Percentiles rank a stretch among this genome's conserved stretches.
These are phyloP conservation scores for Microcyclospora pomicola DNA, from an alignment of 2,329 filamentous ascomycete species.

Conservation along the genomic window DNA sequence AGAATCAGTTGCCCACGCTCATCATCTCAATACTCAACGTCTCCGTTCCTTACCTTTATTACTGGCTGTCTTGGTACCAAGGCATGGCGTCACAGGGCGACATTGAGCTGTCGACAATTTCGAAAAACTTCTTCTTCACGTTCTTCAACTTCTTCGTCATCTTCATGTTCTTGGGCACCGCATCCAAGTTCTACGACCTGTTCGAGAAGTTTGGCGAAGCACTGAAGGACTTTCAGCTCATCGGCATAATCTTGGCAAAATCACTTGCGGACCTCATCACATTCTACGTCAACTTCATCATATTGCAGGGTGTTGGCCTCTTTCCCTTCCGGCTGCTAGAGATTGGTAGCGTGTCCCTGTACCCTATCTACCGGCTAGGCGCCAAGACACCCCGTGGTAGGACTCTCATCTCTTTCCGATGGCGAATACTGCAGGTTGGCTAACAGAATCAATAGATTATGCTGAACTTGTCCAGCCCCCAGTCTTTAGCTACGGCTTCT, in stretches of 20 bases:
- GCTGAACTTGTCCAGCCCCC: conserved; percentile 70
- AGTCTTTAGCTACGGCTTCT: conserved; percentile 90
- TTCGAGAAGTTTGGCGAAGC: conserved; percentile 53
- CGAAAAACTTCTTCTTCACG: conserved; percentile 95
- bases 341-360: conserved; percentile 70
- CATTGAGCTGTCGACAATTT: conserved; percentile 85
- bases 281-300: conserved; percentile 90
- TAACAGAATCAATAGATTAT: conserved; percentile 43
- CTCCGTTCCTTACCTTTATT: conserved; percentile 84
- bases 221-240: conserved; percentile 62
- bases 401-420: conserved; percentile 1
- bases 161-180: conserved; percentile 78
- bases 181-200: conserved; percentile 56
- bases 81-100: conserved; percentile 93
- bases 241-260: conserved; percentile 60
- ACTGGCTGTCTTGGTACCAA: conserved; percentile 79
- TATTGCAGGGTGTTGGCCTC: conserved; percentile 83
- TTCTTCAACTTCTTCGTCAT: conserved; percentile 99
- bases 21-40: conserved; percentile 79
- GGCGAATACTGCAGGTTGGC: background rate
- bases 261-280: conserved; percentile 61
- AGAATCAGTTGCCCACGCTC: conserved; percentile 75
- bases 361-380: conserved; percentile 63
- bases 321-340: conserved; percentile 87
- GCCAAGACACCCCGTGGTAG: conserved; percentile 67